A percentile compares a stretch with the other conserved stretches of the same genome.
Evolutionary conservation across 1,284 basidiomycete species (phyloP).

Genomic region (Ustilago lituana): DNA sequence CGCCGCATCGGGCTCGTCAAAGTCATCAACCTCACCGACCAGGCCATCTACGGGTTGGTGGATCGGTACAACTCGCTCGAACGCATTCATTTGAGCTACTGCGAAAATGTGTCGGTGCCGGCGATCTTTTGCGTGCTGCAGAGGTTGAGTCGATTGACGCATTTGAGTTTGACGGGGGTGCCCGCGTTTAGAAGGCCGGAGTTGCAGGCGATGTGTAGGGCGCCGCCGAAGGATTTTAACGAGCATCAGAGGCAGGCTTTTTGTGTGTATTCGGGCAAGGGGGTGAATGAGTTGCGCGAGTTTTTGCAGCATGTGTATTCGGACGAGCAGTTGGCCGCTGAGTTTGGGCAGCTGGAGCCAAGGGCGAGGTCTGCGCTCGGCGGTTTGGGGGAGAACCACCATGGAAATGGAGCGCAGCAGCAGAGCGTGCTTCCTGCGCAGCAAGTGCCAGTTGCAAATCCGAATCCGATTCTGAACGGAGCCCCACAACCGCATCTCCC

Average conservation of each 20-base stretch:
- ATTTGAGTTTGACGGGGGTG: conserved; percentile 95
- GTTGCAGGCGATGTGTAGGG: conserved; percentile 87
- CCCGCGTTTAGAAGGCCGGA: conserved; percentile 86
- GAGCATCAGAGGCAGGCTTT: conserved; percentile 89
- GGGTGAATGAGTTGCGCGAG: conserved; percentile 82
- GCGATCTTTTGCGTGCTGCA: conserved; percentile 90
- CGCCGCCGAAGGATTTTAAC: conserved; percentile 90
- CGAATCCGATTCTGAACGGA: too few species aligned
- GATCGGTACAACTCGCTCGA: conserved; percentile 79
- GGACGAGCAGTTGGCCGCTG: conserved; percentile 41
- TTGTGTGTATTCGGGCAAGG: conserved; percentile 94
- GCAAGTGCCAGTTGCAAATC: not conserved
- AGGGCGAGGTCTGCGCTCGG: conserved; percentile 34
- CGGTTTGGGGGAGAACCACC: conserved; percentile 2
- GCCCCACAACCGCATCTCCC: too few species aligned
- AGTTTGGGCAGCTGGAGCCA: conserved; percentile 50
- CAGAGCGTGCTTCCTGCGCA: too few species aligned
- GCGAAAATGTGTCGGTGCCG: conserved; percentile 90
- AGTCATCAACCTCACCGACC: conserved; percentile 88
- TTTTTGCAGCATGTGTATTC: conserved; percentile 67
- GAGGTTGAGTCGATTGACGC: conserved; percentile 86
- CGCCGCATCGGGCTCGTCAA: conserved; percentile 94
- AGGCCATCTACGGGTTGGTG: conserved; percentile 86
- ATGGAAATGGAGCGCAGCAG: too few species aligned
- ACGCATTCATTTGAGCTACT: conserved; percentile 95